A percentile compares a stretch with the other conserved stretches of the same genome.
phyloP scores from a whole-genome alignment of 78 protist species.

The Chrysochromulina parva region DNA sequence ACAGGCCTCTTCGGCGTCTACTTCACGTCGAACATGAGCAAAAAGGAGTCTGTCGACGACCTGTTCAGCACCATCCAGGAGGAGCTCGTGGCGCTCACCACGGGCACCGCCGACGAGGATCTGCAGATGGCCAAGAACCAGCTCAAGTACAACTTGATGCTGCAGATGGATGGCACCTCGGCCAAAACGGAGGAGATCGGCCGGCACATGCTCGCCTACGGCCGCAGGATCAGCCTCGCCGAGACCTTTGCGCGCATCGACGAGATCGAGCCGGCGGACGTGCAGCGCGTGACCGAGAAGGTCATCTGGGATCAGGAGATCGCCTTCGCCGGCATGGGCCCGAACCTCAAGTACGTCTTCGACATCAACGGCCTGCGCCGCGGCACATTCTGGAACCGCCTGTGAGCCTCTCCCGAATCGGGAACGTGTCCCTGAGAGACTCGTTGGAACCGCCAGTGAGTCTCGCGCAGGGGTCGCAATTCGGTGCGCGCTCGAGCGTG shows the following conservation, averaged over 20 bases:
- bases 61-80: neutral
- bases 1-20: conserved; percentile 92
- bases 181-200: conserved; percentile 85
- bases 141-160: conserved; percentile 63
- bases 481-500: too few species aligned
- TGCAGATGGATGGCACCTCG: conserved; percentile 67
- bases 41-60: conserved; percentile 61
- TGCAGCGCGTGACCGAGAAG: conserved; percentile 51
- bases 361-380: conserved; percentile 49
- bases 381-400: neutral
- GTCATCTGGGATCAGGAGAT: conserved; percentile 63
- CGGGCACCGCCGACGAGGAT: conserved; percentile 55
- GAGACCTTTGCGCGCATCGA: conserved; percentile 71
- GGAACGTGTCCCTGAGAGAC: too few species aligned
- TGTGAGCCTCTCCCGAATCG: too few species aligned
- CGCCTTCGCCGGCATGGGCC: conserved; percentile 73
- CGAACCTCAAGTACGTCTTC: conserved; percentile 49
- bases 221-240: conserved; percentile 74
- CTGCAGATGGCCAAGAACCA: conserved; percentile 66
- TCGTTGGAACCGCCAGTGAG: too few species aligned
- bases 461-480: too few species aligned
- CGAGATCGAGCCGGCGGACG: conserved; percentile 67
- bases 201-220: conserved; percentile 81
- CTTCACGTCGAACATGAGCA: conserved; percentile 46
- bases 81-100: conserved; percentile 68